A percentile compares a stretch with the other conserved stretches of the same genome.
Evolutionary conservation across 2,329 filamentous ascomycete species (phyloP).

Genomic region (Apiospora kogelbergensis): DNA sequence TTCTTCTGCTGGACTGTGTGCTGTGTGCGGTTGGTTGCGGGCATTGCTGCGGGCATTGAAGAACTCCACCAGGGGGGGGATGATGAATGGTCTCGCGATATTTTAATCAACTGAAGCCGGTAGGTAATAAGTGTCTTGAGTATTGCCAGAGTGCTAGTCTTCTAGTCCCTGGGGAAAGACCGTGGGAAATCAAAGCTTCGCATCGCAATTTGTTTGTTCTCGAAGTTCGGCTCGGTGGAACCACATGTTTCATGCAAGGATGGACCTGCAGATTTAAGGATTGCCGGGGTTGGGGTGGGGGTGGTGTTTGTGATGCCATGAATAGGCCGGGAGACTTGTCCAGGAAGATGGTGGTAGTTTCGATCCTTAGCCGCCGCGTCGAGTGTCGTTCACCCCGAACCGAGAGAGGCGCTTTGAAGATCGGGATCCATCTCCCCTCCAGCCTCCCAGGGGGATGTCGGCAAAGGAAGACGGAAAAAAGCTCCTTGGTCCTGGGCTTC

Average conservation of each 20-base stretch:
- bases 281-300: neutral
- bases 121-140: neutral
- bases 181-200: neutral
- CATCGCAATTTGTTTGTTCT: conserved; percentile 4
- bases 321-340: neutral
- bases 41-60: neutral
- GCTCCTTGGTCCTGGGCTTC: neutral
- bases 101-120: neutral
- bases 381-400: neutral
- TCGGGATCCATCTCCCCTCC: neutral
- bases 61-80: neutral
- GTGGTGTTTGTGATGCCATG: conserved; percentile 1
- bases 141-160: neutral
- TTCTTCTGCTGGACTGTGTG: neutral
- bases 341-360: neutral
- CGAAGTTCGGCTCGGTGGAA: conserved; percentile 7
- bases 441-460: neutral
- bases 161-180: neutral
- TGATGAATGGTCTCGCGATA: neutral
- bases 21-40: neutral
- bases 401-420: neutral
- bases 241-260: conserved; percentile 3
- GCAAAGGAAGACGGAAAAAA: neutral
- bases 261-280: neutral
- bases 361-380: neutral